Evolutionary conservation across 352 stramenopile species (phyloP).

Genomic region (Phytophthora colocasiae): DNA sequence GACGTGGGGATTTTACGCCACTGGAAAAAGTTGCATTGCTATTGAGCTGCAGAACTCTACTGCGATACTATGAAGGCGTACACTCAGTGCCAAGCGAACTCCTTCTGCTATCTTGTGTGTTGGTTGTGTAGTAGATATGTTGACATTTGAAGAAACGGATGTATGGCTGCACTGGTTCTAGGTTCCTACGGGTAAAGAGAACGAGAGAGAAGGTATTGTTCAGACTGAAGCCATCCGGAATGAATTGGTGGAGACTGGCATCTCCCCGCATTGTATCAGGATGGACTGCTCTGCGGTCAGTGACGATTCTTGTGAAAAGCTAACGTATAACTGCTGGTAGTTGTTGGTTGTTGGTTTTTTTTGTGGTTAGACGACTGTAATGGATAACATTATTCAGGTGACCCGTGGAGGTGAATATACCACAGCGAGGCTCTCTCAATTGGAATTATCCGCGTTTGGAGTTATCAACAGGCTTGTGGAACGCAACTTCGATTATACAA

Average conservation of each 20-base stretch:
- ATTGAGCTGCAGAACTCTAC: slow-evolving; percentile 57
- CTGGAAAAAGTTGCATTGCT: slow-evolving; percentile 16
- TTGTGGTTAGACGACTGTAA: slow-evolving; percentile 13
- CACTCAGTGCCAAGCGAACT: slow-evolving; percentile 43
- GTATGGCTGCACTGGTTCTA: not conserved
- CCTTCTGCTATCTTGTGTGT: slow-evolving; percentile 54
- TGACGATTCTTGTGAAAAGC: slow-evolving; percentile 2
- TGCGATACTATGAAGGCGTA: slow-evolving; percentile 54
- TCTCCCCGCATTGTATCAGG: slow-evolving; percentile 73
- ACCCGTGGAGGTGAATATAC: too few species aligned
- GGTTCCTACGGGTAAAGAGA: slow-evolving; percentile 37
- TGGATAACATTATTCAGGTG: slow-evolving; percentile 20
- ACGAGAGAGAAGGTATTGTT: slow-evolving; percentile 47
- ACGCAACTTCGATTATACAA: too few species aligned
- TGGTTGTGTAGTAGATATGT: not conserved
- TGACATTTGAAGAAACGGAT: not conserved
- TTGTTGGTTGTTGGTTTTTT: not conserved
- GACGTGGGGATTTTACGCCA: too few species aligned
- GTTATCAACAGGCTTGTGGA: too few species aligned
- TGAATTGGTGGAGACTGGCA: slow-evolving; percentile 52
- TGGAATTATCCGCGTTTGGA: too few species aligned
- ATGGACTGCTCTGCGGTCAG: slow-evolving; percentile 73
- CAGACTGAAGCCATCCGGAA: slow-evolving; percentile 65
- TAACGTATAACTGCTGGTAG: not conserved
- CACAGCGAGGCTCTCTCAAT: too few species aligned